These are phyloP conservation scores for Globisporangium paroecandrum DNA, from an alignment of 352 stramenopile species.

Conservation along the genomic window DNA sequence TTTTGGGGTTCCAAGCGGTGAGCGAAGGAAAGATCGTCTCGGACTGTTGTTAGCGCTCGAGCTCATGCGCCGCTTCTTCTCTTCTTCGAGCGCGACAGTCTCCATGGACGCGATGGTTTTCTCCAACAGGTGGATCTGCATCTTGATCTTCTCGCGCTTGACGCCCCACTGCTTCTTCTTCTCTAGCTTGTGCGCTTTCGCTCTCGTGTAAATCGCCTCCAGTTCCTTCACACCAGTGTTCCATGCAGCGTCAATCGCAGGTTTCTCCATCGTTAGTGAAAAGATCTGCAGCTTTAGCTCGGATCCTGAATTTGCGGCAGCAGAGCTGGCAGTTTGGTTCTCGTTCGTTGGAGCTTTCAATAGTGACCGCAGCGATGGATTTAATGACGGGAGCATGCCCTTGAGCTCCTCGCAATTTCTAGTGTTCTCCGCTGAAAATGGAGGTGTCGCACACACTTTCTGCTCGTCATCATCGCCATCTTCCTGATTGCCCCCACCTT, in stretches of 20 bases:
- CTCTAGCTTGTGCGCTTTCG: constrained; percentile 38
- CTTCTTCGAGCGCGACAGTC: constrained; percentile 43
- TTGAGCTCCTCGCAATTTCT: constrained; percentile 6
- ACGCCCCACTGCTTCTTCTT: constrained; percentile 50
- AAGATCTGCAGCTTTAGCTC: constrained; percentile 25
- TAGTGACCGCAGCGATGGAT: constrained; percentile 9
- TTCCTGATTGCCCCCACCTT: constrained; percentile 5
- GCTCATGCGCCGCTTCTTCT: constrained; percentile 39
- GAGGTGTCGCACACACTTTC: background rate
- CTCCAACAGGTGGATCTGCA: constrained; percentile 68
- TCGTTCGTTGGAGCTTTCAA: background rate
- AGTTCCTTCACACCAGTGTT: constrained; percentile 40
- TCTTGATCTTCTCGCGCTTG: constrained; percentile 64
- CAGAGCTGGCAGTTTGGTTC: background rate
- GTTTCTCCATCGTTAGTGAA: constrained; percentile 49
- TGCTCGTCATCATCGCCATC: constrained; percentile 2
- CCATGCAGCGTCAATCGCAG: constrained; percentile 49
- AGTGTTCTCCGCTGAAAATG: constrained; percentile 9
- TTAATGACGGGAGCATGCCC: constrained; percentile 7
- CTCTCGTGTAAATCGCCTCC: constrained; percentile 42
- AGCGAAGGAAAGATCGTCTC: constrained; percentile 16
- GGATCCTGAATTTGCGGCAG: background rate
- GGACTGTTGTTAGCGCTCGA: constrained; percentile 28
- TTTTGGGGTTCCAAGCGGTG: constrained; percentile 12
- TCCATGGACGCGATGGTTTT: constrained; percentile 71